Evolutionary conservation across 2,329 filamentous ascomycete genomes (phyloP).

Genomic region (Fusarium nodosum): DNA sequence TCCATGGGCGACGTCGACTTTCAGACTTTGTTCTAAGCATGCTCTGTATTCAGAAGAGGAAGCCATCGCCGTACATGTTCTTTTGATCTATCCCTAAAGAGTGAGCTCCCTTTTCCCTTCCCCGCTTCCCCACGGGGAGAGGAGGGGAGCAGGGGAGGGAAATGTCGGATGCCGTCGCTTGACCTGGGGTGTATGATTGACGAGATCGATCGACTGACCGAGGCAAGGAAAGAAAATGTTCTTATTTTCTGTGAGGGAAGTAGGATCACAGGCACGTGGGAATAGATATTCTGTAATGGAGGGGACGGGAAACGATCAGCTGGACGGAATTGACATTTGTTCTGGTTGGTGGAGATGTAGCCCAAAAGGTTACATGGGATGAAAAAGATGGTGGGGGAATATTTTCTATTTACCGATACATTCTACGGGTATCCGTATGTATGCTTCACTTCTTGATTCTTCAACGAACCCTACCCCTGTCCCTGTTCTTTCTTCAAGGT

Average conservation of each 20-base stretch:
- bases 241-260: neutral
- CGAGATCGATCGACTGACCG: conserved; percentile 29
- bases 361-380: conserved; percentile 11
- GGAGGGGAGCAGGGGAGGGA: conserved; percentile 14
- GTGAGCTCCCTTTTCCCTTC: conserved; percentile 6
- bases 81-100: conserved; percentile 36
- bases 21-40: conserved; percentile 3
- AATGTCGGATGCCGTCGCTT: conserved; percentile 6
- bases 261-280: conserved; percentile 23
- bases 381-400: conserved; percentile 30
- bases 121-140: conserved; percentile 42
- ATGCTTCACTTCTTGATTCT: neutral
- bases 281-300: conserved; percentile 7
- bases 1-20: conserved; percentile 25
- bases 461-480: neutral
- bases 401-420: neutral
- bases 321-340: conserved; percentile 21
- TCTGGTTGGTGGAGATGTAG: conserved; percentile 37
- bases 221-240: conserved; percentile 19
- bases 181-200: neutral
- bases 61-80: conserved; percentile 36
- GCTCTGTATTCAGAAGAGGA: conserved; percentile 41
- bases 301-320: conserved; percentile 34
- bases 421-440: neutral
- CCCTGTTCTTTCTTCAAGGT: neutral